Base-by-base conservation (phyloP, 768 basidiomycete species). In the Pholiota microspora region DNA sequence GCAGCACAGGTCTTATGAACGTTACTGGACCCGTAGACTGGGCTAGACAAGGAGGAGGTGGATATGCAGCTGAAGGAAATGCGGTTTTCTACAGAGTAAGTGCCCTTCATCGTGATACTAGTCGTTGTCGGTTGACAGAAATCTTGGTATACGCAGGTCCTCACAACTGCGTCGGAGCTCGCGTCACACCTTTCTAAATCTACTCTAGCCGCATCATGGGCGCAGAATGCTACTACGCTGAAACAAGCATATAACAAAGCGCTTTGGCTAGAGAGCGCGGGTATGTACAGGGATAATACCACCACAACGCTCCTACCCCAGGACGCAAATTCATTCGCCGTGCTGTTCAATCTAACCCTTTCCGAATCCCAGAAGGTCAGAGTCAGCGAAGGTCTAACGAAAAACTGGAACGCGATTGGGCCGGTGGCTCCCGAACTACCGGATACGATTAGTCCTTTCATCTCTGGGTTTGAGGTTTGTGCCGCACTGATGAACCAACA, bases 361-460 rank as follows among this genome's bases (percentile, higher is more conserved):
- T 69, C 73, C 0, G 25, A 64, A 0, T 71, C 63, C 2, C 76
- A 80, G 58, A 73, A 70, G 7, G 58, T 54, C n/a, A 61, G 63
- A 1, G 66, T 84, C 6, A 83, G 82, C 56, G 64, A 71, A 7
- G 81, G 80, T 0, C 57, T 85, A 27, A 66, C 69, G 61, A 67
- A 65, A 55, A 80, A 81, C 59, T 85, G 83, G 83, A 79, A 78
- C 54, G 70, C 69, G 0, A 53, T 82, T 1, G 83, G 83, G 0
- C 69, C 80, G 1, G 72, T 84, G 2, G 72, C 80, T 6, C 83
- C 82, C 0, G 82, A 85, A 61, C 65, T 85, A 4, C 79, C 80
- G 0, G 80, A 81, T 56, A 84, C 80, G 1, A 80, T 85, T 44
- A 78, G 77, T 55, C 83, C 83, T 2, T 85, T 84, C 57, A 82